Evolutionary conservation across 2,329 filamentous ascomycete species (phyloP).

Genomic region (Mollisiaceae sp.): DNA sequence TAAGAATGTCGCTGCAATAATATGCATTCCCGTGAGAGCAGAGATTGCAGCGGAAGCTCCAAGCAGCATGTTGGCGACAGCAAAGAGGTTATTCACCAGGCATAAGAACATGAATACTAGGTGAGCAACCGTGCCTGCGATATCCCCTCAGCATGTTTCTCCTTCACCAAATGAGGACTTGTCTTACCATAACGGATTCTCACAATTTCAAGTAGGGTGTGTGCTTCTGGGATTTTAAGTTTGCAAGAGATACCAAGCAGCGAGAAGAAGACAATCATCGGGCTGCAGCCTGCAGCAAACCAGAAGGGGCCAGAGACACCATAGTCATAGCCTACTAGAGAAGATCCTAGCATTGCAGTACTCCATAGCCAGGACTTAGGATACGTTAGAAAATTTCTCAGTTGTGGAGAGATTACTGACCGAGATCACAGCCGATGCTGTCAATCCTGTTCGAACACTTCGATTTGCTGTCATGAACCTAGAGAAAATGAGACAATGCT

Average conservation of each 20-base stretch:
- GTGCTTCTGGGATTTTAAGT: conserved; percentile 54
- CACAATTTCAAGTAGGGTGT: conserved; percentile 56
- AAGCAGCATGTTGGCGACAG: conserved; percentile 52
- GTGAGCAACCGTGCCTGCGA: conserved; percentile 40
- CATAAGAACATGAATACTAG: conserved; percentile 49
- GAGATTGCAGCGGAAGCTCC: conserved; percentile 47
- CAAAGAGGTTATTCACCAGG: conserved; percentile 50
- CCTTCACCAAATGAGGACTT: neutral
- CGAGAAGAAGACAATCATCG: conserved; percentile 56
- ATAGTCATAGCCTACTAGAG: conserved; percentile 68
- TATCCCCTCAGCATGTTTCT: neutral
- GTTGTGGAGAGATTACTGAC: conserved; percentile 36
- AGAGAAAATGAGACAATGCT: conserved; percentile 29
- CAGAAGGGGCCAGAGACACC: conserved; percentile 64
- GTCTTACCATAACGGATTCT: conserved; percentile 51
- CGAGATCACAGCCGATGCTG: conserved; percentile 58
- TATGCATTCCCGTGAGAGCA: conserved; percentile 31
- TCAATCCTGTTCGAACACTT: conserved; percentile 55
- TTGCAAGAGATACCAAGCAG: conserved; percentile 54
- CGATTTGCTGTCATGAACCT: conserved; percentile 56
- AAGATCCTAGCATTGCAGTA: conserved; percentile 18
- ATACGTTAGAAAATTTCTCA: neutral
- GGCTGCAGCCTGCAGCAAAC: conserved; percentile 57
- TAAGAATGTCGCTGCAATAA: conserved; percentile 32
- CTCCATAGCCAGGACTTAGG: conserved; percentile 18